Base-by-base conservation (phyloP, 768 basidiomycete species). In the Mycena vulgaris region DNA sequence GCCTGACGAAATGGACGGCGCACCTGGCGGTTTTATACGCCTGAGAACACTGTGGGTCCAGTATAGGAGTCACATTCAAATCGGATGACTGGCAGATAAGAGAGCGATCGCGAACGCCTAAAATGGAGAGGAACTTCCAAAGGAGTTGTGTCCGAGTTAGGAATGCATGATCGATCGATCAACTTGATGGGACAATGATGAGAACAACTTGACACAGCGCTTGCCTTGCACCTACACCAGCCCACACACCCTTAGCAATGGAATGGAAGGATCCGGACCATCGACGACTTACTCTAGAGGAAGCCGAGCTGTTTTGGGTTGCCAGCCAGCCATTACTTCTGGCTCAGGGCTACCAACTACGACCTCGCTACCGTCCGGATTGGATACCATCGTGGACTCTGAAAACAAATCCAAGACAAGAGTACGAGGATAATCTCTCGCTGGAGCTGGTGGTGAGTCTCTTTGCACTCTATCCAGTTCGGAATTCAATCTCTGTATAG, bases 321-420 rank as follows among this genome's bases (percentile, higher is more conserved):
- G 28, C 69, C 16, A 35, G 11, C 5, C 60, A 72, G 9, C 57
- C 59, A 9, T 63, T 65, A 25, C 57, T 72, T 11, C 35, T 65
- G 10, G 19, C 40, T 0, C 31, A 27, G 37, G 71, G 71, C 27
- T 72, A 65, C 68, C 55, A 65, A 30, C 45, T 72, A 31, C 63
- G 71, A 23, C 52, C 71, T 8, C 62, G 71, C 6, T 72, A 69
- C 28, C 40, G 30, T n/a, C 71, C 71, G 11, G 58, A 66, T 23
- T 72, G 71, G 66, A 25, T 63, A 11, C 71, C 71, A 21, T 58
- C 66, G 0, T 55, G 61, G 52, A 30, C 25, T 51, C 27, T 42
- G 27, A n/a, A 37, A 5, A 3, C 19, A n/a, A 40, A 25, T 14
- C 30, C 17, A 23, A 10, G 6, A 17, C 16, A 23, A 9, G 14